Base-by-base conservation (phyloP, 805 yeast species). In the Yamadazyma tumulicola region DNA sequence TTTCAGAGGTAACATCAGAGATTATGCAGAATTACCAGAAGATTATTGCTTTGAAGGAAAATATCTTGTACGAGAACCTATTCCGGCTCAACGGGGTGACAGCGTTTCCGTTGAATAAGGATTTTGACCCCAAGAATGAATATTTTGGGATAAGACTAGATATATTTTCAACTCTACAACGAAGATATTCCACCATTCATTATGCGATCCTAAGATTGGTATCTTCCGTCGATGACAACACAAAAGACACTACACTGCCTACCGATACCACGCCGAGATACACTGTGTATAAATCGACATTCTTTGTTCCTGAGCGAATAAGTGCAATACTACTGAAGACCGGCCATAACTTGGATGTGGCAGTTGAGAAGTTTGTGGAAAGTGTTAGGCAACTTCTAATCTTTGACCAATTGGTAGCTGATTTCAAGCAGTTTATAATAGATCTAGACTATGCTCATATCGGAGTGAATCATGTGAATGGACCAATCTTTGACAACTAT, bases 101-200 rank as follows among this genome's bases (percentile, higher is more conserved):
- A 0, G 70, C 71, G 0, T 75, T 75, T 35, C 75, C 77, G 0
- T 59, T 75, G 26, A 71, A 70, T 42, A 59, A 58, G 37, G 39
- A 38, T 13, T 37, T 59, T 16, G 57, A 59, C 31, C 32, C 33
- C 12, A 59, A 48, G 8, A 37, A 45, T 0, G 49, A 44, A 8
- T 49, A 64, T 22, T 39, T 75, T 19, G 81, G 81, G 0, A 41
- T 75, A 5, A 51, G 81, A n/a, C 74, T 74, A 45, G 81, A 75
- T 39, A 45, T 64, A 2, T 65, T 59, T 42, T 49, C 58, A 2
- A 41, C 45, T 11, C 22, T 35, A 13, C 27, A 35, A 4, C 21
- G 37, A 2, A 52, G 53, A 23, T 75, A 53, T 44, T 26, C 50
- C 4, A 46, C 52, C 1, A 75, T 79, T 2, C 78, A 74, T 44